Conservation (phyloP, 345 rosid species). For the Eucalyptus grandis region DNA sequence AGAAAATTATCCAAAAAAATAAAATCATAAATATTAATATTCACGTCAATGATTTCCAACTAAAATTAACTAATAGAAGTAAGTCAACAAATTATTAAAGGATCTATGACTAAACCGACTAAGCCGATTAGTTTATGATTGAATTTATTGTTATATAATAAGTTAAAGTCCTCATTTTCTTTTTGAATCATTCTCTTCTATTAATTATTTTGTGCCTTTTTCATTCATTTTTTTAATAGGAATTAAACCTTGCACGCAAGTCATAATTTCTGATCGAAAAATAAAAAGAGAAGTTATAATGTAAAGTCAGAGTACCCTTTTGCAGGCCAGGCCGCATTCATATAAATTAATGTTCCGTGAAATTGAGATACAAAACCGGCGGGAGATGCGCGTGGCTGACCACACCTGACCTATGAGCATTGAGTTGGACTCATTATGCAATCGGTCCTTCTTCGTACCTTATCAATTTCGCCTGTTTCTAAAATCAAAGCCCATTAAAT, state of each 20-base stretch:
- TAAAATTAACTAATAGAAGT: rapidly evolving
- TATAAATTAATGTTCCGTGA: not conserved
- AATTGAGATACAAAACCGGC: not conserved
- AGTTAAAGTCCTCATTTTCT: too few species aligned
- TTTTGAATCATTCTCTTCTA: not conserved
- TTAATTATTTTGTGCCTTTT: not conserved
- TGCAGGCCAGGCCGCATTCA: not conserved
- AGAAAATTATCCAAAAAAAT: not conserved
- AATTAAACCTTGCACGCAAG: not conserved
- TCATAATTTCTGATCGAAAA: not conserved
- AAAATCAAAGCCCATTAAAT: not conserved
- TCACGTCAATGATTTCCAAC: rapidly evolving
- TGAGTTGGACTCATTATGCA: not conserved
- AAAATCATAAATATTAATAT: not conserved
- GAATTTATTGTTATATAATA: too few species aligned
- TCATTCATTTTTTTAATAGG: not conserved
- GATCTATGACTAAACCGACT: too few species aligned
- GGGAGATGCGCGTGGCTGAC: not conserved
- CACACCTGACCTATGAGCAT: not conserved
- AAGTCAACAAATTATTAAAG: too few species aligned
- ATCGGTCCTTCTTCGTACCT: not conserved
- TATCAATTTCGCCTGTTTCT: not conserved
- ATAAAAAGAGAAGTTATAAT: not conserved
- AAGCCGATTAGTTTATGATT: rapidly evolving
- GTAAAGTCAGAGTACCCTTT: not conserved